A percentile compares a stretch with the other conserved stretches of the same genome.
These are phyloP conservation scores for Leptographium wingfieldii DNA, from an alignment of 2,329 filamentous ascomycete species.

Conservation along the genomic window DNA sequence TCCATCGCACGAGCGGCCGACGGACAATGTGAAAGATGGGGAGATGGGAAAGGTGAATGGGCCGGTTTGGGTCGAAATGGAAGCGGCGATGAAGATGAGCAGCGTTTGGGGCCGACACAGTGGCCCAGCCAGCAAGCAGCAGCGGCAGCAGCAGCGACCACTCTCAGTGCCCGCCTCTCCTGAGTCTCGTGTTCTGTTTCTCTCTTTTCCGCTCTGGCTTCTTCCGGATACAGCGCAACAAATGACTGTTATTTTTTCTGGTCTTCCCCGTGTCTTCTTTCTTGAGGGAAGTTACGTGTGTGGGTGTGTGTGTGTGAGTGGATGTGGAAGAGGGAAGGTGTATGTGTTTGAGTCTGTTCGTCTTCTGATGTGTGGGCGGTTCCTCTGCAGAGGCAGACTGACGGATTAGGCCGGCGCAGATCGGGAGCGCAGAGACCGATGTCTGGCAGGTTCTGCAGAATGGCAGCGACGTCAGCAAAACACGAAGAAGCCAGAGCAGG, in stretches of 20 bases:
- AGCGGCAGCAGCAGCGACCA: background rate
- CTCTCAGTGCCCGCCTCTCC: no score
- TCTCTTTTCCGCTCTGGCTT: no score
- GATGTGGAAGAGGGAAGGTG: background rate
- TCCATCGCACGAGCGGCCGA: slow-evolving; percentile 6
- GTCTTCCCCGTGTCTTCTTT: background rate
- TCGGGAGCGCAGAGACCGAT: background rate
- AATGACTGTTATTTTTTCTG: no score
- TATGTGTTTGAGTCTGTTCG: background rate
- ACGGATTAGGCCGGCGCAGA: slow-evolving; percentile 2
- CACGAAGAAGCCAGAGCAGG: background rate
- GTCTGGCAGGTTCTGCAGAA: no score
- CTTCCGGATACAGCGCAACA: no score
- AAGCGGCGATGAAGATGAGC: background rate
- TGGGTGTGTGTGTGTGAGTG: no score
- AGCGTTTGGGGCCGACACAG: background rate
- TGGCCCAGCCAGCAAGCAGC: background rate
- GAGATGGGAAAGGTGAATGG: background rate
- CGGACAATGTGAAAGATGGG: no score
- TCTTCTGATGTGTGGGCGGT: background rate
- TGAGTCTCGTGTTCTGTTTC: no score
- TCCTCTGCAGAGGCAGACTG: background rate
- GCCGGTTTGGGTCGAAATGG: background rate
- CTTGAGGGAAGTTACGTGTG: no score
- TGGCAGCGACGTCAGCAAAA: background rate